Evolutionary conservation across 164 flowering plant genomes (phyloP).

Genomic region (Aristolochia fimbriata): DNA sequence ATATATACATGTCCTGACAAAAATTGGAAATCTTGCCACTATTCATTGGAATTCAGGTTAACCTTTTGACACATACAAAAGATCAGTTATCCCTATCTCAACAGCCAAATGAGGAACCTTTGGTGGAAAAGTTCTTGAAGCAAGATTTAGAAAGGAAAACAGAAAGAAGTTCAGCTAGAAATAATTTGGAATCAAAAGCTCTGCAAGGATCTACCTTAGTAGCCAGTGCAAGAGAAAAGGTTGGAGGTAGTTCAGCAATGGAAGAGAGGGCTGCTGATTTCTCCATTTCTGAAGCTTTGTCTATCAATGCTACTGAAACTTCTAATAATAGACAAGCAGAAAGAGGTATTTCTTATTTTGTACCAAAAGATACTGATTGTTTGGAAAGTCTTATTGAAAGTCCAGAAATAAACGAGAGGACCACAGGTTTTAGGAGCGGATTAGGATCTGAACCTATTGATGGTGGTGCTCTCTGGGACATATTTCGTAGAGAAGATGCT

Average conservation of each 20-base stretch:
- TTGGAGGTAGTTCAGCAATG: background rate
- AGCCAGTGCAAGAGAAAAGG: background rate
- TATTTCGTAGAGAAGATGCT: slow-evolving; percentile 61
- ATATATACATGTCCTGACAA: background rate
- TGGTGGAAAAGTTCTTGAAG: background rate
- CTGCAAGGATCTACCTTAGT: background rate
- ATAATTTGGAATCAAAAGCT: background rate
- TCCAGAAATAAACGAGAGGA: background rate
- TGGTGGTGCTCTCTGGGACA: slow-evolving; percentile 78
- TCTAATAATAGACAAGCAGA: background rate
- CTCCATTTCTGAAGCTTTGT: background rate
- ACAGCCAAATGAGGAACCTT: slow-evolving; percentile 21
- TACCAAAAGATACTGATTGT: background rate
- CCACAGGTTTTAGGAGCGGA: background rate
- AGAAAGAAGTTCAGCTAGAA: background rate
- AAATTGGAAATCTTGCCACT: background rate
- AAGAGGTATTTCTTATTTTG: background rate
- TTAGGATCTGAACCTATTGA: slow-evolving; percentile 12
- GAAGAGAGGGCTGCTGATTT: background rate
- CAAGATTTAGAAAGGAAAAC: background rate
- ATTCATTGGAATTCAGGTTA: slow-evolving; percentile 33
- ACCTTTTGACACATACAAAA: slow-evolving; percentile 60
- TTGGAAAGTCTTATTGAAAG: background rate
- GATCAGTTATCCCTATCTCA: slow-evolving; percentile 26
- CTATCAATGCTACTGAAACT: background rate